These are phyloP conservation scores for Sutorius australiensis DNA, from an alignment of 768 basidiomycete species.

Conservation along the genomic window DNA sequence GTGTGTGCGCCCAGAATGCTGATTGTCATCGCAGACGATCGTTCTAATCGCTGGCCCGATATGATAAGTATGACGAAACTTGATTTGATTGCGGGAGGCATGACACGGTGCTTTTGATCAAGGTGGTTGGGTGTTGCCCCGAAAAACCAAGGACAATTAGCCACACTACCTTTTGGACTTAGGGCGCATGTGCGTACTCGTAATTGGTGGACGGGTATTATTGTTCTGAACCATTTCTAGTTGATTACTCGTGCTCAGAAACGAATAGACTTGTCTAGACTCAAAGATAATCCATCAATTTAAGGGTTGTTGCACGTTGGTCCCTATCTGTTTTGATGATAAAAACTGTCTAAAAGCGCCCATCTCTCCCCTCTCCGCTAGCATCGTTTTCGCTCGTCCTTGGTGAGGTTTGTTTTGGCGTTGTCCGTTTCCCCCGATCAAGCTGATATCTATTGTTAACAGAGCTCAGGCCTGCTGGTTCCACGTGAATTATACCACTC, in stretches of 20 bases:
- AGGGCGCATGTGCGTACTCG: not conserved
- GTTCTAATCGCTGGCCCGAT: not conserved
- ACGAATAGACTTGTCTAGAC: not conserved
- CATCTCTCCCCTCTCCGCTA: not conserved
- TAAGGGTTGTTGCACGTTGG: too few species aligned
- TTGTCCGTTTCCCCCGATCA: not conserved
- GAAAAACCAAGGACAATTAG: conserved; percentile 1
- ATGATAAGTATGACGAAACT: not conserved
- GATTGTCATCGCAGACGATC: conserved; percentile 13
- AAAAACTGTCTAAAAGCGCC: conserved; percentile 1
- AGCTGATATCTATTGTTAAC: not conserved
- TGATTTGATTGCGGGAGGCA: not conserved
- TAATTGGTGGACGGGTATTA: not conserved
- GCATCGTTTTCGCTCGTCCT: not conserved
- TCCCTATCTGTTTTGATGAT: too few species aligned
- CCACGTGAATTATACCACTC: not conserved
- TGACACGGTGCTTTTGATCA: not conserved
- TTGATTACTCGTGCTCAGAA: not conserved
- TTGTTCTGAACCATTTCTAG: conserved; percentile 1
- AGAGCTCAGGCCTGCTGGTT: not conserved
- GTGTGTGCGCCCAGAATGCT: not conserved
- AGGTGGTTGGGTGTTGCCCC: not conserved
- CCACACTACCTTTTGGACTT: conserved; percentile 8
- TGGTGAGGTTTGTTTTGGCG: not conserved
- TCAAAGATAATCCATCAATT: too few species aligned